A percentile compares a stretch with the other conserved stretches of the same genome.
Evolutionary conservation across 108 stramenopile species (phyloP).

Genomic region (Fistulifera solaris): DNA sequence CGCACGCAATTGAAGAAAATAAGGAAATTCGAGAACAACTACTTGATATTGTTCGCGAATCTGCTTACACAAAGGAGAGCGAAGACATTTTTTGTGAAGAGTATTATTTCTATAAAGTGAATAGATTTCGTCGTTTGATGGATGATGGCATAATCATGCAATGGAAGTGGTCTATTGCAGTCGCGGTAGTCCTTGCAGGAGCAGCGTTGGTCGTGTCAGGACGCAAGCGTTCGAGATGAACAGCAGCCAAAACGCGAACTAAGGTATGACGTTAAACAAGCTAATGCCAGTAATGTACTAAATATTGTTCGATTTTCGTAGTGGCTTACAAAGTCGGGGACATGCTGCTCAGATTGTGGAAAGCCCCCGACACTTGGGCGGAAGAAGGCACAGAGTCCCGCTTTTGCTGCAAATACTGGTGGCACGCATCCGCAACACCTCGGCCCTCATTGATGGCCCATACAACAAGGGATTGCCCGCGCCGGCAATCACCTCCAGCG

Average conservation of each 20-base stretch:
- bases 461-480: slow-evolving; percentile 94
- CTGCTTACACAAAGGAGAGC: not conserved
- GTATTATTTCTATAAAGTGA: no score
- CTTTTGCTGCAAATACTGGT: slow-evolving; percentile 75
- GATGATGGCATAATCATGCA: no score
- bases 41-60: slow-evolving; percentile 3
- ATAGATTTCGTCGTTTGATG: no score
- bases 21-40: not conserved
- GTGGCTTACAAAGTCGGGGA: slow-evolving; percentile 25
- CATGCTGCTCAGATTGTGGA: slow-evolving; percentile 80
- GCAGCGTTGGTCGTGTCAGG: no score
- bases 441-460: slow-evolving; percentile 99
- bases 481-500: slow-evolving; percentile 96
- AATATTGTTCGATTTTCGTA: no score
- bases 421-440: slow-evolving; percentile 82
- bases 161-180: no score
- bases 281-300: no score
- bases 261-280: no score
- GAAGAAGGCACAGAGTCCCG: slow-evolving; percentile 34
- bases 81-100: not conserved
- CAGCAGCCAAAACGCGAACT: no score
- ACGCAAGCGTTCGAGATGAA: no score
- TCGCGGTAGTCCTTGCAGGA: no score
- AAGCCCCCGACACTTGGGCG: slow-evolving; percentile 41
- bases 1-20: slow-evolving; percentile 29